Base-by-base conservation (phyloP, 768 basidiomycete species). In the Glaciozyma martinii region DNA sequence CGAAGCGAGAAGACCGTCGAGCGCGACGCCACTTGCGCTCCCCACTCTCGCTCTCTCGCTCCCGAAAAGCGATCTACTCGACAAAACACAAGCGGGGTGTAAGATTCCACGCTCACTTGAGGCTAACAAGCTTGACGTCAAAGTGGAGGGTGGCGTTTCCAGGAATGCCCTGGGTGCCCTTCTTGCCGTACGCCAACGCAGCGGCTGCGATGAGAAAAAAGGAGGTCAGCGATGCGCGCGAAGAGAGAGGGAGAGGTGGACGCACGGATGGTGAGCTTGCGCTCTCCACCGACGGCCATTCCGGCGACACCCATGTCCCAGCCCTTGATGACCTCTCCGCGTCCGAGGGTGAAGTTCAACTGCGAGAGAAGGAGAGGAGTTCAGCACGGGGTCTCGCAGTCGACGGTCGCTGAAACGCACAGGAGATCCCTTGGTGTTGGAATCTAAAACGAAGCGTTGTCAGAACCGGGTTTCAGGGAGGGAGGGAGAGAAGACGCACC, bases 291-390 rank as follows among this genome's bases (percentile, higher is more conserved):
- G 47, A 86, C 84, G 72, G 89, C 86, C 92, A 98, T 95, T 42
- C 94, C 94, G 37, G 80, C 85, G 62, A 97, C 81, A 47, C 93
- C 94, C 73, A 89, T 80, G 72, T 97, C 94, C 72, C 66, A 71
- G n/a, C 75, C 76, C 80, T 90, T 90, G 78, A 98, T 95, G 59
- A 98, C 94, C 75, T 94, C 87, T 30, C 89, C 90, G 64, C 82
- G 79, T 44, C 93, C 94, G 29, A 98, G 81, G 37, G 78, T 81
- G 82, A 92, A 92, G 50, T 78, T 77, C 77, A 91, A 87, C 83
- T 89, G 71, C 61, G 71, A 62, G 43, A 52, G 42, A 49, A 59
- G 25, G 42, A 47, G 30, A 57, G 47, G 15, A 59, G 40, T 8
- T 47, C n/a, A 47, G 4, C 44, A 46, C 25, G 8, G n/a, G 9